Evolutionary conservation across 257 asterid genomes (phyloP), one percentile per base, ranked within the genome.

Genomic region (Rauvolfia tetraphylla): DNA sequence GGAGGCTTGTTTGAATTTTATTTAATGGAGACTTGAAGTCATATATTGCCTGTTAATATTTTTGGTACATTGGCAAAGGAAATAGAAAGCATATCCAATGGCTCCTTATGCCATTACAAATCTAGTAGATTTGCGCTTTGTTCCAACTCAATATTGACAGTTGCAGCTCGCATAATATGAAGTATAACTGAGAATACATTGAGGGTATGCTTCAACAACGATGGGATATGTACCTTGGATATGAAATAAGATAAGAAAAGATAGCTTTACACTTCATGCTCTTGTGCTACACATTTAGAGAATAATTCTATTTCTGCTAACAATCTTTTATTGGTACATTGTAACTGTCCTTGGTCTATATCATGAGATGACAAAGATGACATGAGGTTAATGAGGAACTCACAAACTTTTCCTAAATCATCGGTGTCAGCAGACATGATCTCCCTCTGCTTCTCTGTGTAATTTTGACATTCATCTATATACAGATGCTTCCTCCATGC

Each of bases 241-340:
- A 11, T 34, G 68, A 42, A 67, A 48, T 18, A 51, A 61, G 39
- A 49, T 63, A 22, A 8, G 17, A 22, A 34, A 2, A 27, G 27
- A 34, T 61, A 53, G 34, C 23, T 56, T 78, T 77, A 83, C 67
- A 79, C 68, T 70, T 75, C 81, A 81, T 83, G 89, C 75, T 88
- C 89, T 81, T 87, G 92, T 89, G 83, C 86, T 75, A 85, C 74
- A 79, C 91, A 84, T 81, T 84, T 90, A 49, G 88, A 85, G 81
- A 92, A 90, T 61, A 81, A 78, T 65, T 94, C 97, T 68, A 92
- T 88, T 83, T 94, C 92, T 69, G 86, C 88, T 33, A 89, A 85
- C 75, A 94, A 76, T 75, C 76, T 76, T 78, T 80, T 82, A 68
- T 79, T 87, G 73, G 82, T 71, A 46, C 80, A 70, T 68, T 75